These are phyloP conservation scores for Albugo laibachii DNA, from an alignment of 352 stramenopile genomes.

Conservation along the genomic window DNA sequence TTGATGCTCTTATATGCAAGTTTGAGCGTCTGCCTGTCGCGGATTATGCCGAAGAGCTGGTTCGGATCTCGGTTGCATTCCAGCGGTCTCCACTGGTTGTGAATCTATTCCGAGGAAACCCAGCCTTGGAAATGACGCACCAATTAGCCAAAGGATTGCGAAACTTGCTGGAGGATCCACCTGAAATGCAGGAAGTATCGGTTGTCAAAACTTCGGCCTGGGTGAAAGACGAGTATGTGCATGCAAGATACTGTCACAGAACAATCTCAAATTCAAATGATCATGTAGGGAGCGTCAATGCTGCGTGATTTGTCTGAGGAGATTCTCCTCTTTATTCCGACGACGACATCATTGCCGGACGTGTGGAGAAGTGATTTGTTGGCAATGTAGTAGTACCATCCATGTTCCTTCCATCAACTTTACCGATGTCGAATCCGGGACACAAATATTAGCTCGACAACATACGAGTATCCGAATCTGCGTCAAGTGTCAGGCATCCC, in stretches of 20 bases:
- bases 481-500: constrained; percentile 58
- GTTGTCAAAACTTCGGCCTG: constrained; percentile 63
- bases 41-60: constrained; percentile 50
- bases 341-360: constrained; percentile 75
- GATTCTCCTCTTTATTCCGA: constrained; percentile 70
- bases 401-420: constrained; percentile 71
- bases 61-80: constrained; percentile 72
- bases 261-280: constrained; percentile 6
- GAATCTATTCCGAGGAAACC: constrained; percentile 63
- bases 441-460: constrained; percentile 53
- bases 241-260: neutral
- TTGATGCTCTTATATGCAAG: constrained; percentile 71
- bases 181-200: constrained; percentile 58
- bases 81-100: constrained; percentile 65
- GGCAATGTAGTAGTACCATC: constrained; percentile 71
- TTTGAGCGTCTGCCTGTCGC: constrained; percentile 47
- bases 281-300: constrained; percentile 37
- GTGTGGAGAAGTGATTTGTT: constrained; percentile 78
- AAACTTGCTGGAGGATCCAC: constrained; percentile 56
- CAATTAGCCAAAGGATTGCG: constrained; percentile 60
- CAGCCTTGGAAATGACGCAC: constrained; percentile 63
- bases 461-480: constrained; percentile 71
- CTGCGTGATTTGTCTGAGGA: constrained; percentile 60
- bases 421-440: constrained; percentile 59
- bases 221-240: constrained; percentile 64